These are phyloP conservation scores for Coemansia sp. DNA, from an alignment of 192 early-diverging fungal genomes.

Conservation along the genomic window DNA sequence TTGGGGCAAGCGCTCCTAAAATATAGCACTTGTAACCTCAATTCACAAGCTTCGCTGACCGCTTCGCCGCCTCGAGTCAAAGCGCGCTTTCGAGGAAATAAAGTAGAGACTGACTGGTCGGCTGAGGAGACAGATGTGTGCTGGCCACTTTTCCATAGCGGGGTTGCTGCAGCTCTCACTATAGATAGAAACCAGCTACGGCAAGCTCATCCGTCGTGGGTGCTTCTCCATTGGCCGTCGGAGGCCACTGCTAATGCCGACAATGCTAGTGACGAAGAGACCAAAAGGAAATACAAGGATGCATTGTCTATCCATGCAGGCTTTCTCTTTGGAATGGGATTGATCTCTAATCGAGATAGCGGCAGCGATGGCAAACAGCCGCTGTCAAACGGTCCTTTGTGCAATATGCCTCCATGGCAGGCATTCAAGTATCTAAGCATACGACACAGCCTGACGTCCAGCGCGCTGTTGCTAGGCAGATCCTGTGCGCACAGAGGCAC, in stretches of 20 bases:
- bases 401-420: conserved; percentile 63
- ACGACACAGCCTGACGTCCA: conserved; percentile 66
- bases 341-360: conserved; percentile 27
- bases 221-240: conserved; percentile 66
- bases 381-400: conserved; percentile 62
- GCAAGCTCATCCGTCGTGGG: conserved; percentile 73
- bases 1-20: conserved; percentile 68
- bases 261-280: conserved; percentile 1
- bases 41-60: conserved; percentile 58
- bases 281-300: conserved; percentile 24
- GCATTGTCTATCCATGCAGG: conserved; percentile 70
- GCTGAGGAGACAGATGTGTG: conserved; percentile 42
- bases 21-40: conserved; percentile 60
- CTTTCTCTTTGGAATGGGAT: conserved; percentile 77
- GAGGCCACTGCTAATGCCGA: conserved; percentile 15
- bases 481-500: conserved; percentile 70
- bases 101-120: conserved; percentile 39
- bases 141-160: conserved; percentile 91
- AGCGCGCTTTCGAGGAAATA: conserved; percentile 67
- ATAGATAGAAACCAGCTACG: conserved; percentile 58
- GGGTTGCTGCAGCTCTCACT: conserved; percentile 74
- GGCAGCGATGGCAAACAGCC: not conserved
- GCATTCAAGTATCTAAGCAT: conserved; percentile 66
- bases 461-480: conserved; percentile 77
- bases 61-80: conserved; percentile 60